These are phyloP conservation scores for Leucocoprinus leucothites DNA, from an alignment of 768 basidiomycete species.

Conservation along the genomic window DNA sequence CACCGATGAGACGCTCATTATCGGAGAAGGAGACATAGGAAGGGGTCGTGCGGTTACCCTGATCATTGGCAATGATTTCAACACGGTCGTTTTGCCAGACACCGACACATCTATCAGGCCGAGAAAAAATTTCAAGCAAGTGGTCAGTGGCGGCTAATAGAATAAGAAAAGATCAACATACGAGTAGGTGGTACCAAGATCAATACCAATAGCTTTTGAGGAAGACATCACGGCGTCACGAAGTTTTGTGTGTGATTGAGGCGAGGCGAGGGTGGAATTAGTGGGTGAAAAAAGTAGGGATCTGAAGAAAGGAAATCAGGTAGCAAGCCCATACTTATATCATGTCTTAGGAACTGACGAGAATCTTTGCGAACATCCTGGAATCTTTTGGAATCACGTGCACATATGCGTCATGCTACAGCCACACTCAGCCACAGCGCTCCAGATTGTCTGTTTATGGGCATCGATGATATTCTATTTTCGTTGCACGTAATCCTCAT, in stretches of 20 bases:
- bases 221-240: too few relatives aligned
- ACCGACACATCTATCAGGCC: constrained; percentile 79
- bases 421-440: not conserved
- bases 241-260: constrained; percentile 13
- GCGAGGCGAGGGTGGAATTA: constrained; percentile 16
- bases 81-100: constrained; percentile 99
- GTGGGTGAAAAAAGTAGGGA: constrained; percentile 19
- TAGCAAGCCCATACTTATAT: constrained; percentile 32
- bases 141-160: not conserved
- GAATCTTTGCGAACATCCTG: constrained; percentile 44
- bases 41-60: constrained; percentile 93
- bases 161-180: constrained; percentile 33
- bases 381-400: constrained; percentile 42
- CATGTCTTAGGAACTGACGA: constrained; percentile 34
- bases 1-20: constrained; percentile 95
- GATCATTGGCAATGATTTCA: constrained; percentile 96
- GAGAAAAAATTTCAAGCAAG: constrained; percentile 14
- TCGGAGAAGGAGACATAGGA: constrained; percentile 96
- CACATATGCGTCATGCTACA: constrained; percentile 20
- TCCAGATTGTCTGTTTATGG: not conserved
- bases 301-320: constrained; percentile 14
- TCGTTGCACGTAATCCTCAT: too few relatives aligned
- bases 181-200: constrained; percentile 93
- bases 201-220: constrained; percentile 86
- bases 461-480: constrained; percentile 11